A percentile compares a stretch with the other conserved stretches of the same genome.
Evolutionary conservation across 371 early-diverging fungal species (phyloP).

Genomic region (Mucor piriformis): DNA sequence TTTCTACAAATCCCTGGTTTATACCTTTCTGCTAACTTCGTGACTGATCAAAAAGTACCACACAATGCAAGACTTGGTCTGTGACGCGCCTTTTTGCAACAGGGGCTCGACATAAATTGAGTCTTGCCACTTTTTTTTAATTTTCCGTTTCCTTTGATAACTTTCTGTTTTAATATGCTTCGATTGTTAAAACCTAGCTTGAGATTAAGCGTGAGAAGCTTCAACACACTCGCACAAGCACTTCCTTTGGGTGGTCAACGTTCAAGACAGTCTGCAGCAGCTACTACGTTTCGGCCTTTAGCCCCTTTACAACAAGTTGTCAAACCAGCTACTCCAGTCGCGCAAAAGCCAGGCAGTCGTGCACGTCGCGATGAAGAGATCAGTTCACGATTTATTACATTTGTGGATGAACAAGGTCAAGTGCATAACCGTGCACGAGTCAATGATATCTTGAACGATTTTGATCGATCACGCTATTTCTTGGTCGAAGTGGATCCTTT

Average conservation of each 20-base stretch:
- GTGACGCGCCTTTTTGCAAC: slow-evolving; percentile 8
- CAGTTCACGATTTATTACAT: slow-evolving; percentile 49
- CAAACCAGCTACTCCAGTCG: slow-evolving; percentile 2
- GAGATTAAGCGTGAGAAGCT: neutral
- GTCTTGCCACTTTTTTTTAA: neutral
- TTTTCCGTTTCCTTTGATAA: neutral
- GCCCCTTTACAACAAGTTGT: slow-evolving; percentile 1
- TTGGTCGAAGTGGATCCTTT: slow-evolving; percentile 56
- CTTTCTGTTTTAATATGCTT: too few species aligned
- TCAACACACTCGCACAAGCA: slow-evolving; percentile 20
- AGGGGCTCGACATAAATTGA: neutral
- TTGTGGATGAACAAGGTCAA: slow-evolving; percentile 50
- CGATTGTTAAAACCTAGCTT: neutral
- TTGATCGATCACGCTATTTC: slow-evolving; percentile 55
- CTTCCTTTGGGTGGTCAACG: slow-evolving; percentile 12
- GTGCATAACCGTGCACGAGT: slow-evolving; percentile 37
- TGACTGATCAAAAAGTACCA: too few species aligned
- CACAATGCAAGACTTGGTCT: too few species aligned
- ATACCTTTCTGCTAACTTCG: too few species aligned
- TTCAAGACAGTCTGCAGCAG: slow-evolving; percentile 6
- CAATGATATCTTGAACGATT: slow-evolving; percentile 30
- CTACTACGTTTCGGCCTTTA: neutral
- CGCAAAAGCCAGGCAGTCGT: slow-evolving; percentile 19
- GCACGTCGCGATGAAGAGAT: slow-evolving; percentile 64
- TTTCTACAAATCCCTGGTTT: too few species aligned